Percentiles rank a stretch among this genome's conserved stretches.
These are phyloP conservation scores for Mycena capillaripes DNA, from an alignment of 768 basidiomycete species.

Conservation along the genomic window DNA sequence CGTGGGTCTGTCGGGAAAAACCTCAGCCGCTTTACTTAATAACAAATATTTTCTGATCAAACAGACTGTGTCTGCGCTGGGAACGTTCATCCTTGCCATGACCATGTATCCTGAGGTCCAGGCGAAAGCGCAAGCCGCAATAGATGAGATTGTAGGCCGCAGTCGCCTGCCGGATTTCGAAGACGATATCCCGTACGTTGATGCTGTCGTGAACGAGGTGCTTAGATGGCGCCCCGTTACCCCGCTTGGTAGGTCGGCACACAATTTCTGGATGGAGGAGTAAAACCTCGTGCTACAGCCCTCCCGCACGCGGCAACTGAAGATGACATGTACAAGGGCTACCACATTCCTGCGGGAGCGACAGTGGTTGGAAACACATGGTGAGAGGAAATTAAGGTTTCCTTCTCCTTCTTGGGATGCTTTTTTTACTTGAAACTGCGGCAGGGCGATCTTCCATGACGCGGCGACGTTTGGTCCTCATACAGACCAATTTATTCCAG, in stretches of 20 bases:
- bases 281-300: background rate
- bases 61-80: background rate
- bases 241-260: constrained; percentile 1
- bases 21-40: background rate
- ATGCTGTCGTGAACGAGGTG: background rate
- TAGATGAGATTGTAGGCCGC: background rate
- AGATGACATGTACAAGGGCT: constrained; percentile 3
- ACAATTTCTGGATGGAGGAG: background rate
- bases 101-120: background rate
- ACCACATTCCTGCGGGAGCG: constrained; percentile 21
- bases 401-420: background rate
- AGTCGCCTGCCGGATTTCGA: background rate
- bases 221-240: constrained; percentile 13
- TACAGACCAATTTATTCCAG: background rate
- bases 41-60: too few relatives aligned
- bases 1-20: background rate
- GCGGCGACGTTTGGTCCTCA: background rate
- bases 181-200: background rate
- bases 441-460: constrained; percentile 8
- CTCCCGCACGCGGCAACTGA: background rate
- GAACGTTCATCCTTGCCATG: background rate
- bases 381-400: background rate
- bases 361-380: background rate
- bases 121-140: background rate
- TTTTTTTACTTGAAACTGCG: background rate